Conservation (phyloP, 202 grass and related monocot genomes). For the Zoysia matrella region DNA sequence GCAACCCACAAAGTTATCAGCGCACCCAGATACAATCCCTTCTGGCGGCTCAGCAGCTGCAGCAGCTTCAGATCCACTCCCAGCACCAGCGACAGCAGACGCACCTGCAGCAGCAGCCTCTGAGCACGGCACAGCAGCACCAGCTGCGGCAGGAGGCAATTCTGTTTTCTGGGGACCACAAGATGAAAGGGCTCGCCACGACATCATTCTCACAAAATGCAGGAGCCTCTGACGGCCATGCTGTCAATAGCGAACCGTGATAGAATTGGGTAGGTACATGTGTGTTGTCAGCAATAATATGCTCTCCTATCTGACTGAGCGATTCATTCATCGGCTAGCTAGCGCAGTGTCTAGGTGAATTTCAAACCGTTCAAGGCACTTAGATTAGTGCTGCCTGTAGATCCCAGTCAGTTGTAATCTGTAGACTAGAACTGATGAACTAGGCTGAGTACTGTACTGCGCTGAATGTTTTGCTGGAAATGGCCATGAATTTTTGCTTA, state of each 20-base stretch:
- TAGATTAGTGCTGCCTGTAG: conserved; percentile 52
- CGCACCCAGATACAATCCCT: conserved; percentile 74
- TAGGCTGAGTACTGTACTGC: conserved; percentile 1
- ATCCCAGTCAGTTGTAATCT: conserved; percentile 49
- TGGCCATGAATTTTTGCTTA: background rate
- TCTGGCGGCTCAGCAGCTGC: conserved; percentile 74
- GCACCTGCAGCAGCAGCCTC: conserved; percentile 51
- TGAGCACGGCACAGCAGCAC: conserved; percentile 47
- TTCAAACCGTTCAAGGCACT: conserved; percentile 15
- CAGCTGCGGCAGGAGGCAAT: conserved; percentile 60
- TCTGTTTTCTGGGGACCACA: conserved; percentile 55
- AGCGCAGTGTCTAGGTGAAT: conserved; percentile 44
- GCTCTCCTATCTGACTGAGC: conserved; percentile 21
- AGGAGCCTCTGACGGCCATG: conserved; percentile 24
- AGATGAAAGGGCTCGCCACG: conserved; percentile 63
- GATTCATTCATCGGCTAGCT: conserved; percentile 35
- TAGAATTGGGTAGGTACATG: conserved; percentile 10
- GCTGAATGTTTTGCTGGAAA: conserved; percentile 23
- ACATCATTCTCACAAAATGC: conserved; percentile 36
- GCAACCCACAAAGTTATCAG: conserved; percentile 58
- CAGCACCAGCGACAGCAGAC: conserved; percentile 61
- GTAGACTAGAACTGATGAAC: conserved; percentile 50
- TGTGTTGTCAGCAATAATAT: conserved; percentile 42
- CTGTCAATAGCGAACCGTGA: conserved; percentile 40
- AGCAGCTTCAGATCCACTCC: conserved; percentile 78